Base-by-base conservation (phyloP, 108 stramenopile species). In the Pseudonitzschia pungens region DNA sequence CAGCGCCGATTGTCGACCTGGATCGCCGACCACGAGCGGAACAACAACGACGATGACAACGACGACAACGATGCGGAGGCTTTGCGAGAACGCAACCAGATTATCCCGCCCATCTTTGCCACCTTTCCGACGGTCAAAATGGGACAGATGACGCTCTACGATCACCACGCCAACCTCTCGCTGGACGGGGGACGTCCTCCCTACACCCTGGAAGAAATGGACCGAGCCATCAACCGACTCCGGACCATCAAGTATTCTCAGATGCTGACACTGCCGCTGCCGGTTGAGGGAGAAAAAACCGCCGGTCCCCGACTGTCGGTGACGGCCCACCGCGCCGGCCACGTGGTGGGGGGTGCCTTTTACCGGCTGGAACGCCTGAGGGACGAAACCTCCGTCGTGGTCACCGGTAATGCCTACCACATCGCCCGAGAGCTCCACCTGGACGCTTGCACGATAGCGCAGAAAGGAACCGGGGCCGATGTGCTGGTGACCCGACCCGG, bases 111-210 rank as follows among this genome's bases (percentile, higher is more conserved):
- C 16, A 84, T 97, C n/a, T 93, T 87, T 63, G 93, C 95, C 10
- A 98, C 97, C 10, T 91, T 91, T 72, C 97, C 97, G 24, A 94
- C 92, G 11, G 84, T 92, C 48, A 98, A 98, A 83, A 96, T 97
- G 96, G 97, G 96, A 32, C 96, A 96, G 84, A 96, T 98, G 96
- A 89, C 91, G 22, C 75, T 98, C 40, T 98, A 97, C 73, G 97
- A 98, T 77, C 86, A 92, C 51, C 96, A 96, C 72, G 90, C 91
- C 8, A 79, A 83, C 16, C 42, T 89, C 15, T 88, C 81, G 18
- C 77, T 92, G 59, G 95, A 93, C 72, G 91, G 95, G 10, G 74
- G 66, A 0, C 36, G 73, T 60, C 90, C 89, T 4, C 83, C 91
- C 11, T 97, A 83, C 62, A 80, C 92, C 6, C 79, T 98, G 48